phyloP scores from a whole-genome alignment of 805 yeast genomes.

The Kluyveromyces nonfermentans region DNA sequence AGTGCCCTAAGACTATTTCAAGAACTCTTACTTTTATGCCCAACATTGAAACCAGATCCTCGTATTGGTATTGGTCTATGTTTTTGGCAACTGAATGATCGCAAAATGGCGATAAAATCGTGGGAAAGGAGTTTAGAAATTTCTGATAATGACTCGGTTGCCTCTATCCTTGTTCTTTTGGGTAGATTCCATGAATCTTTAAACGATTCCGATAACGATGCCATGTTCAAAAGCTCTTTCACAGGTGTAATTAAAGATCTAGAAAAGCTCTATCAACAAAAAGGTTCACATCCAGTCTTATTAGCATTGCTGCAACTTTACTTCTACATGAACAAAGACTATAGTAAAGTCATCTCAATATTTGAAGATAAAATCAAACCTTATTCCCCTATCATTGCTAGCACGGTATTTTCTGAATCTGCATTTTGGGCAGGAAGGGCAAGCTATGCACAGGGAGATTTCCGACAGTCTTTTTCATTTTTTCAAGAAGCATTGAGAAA shows the following conservation, averaged over 20 bases:
- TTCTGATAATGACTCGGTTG: constrained; percentile 49
- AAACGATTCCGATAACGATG: constrained; percentile 37
- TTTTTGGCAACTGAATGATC: constrained; percentile 80
- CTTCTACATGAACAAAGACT: constrained; percentile 60
- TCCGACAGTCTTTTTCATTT: constrained; percentile 56
- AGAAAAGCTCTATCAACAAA: constrained; percentile 29
- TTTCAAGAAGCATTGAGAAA: constrained; percentile 64
- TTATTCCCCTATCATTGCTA: constrained; percentile 26
- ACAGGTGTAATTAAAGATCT: constrained; percentile 44
- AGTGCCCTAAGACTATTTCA: constrained; percentile 78
- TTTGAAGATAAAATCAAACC: constrained; percentile 40
- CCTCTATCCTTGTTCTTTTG: constrained; percentile 56
- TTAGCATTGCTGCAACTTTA: constrained; percentile 60
- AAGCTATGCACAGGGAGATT: constrained; percentile 49
- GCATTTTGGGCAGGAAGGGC: constrained; percentile 83
- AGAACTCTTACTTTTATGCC: constrained; percentile 66
- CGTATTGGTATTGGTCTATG: constrained; percentile 92
- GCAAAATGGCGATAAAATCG: constrained; percentile 62
- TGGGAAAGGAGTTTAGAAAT: constrained; percentile 76
- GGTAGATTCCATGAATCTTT: constrained; percentile 58
- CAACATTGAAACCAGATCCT: constrained; percentile 79
- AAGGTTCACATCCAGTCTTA: constrained; percentile 48
- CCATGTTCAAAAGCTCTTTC: constrained; percentile 54
- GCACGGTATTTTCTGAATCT: constrained; percentile 47
- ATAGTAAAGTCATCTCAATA: constrained; percentile 46